Evolutionary conservation across 2,329 filamentous ascomycete species (phyloP).

Genomic region (Aspergillus fijiensis): DNA sequence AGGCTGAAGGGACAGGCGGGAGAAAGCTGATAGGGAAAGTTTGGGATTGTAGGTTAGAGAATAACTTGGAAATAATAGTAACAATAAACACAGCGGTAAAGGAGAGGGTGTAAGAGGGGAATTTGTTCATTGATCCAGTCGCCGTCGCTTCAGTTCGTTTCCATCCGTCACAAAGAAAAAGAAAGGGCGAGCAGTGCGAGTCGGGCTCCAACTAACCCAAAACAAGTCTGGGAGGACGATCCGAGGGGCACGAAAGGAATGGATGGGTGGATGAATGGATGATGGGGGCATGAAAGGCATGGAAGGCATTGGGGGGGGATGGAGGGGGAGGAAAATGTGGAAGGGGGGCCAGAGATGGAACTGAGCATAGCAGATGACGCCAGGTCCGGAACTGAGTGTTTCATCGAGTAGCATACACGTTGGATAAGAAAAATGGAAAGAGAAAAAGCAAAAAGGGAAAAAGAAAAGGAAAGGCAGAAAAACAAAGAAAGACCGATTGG

Average conservation of each 20-base stretch:
- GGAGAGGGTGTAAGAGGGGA: background rate
- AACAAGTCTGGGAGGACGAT: constrained; percentile 2
- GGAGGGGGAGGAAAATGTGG: constrained; percentile 11
- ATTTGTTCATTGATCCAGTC: background rate
- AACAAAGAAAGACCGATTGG: background rate
- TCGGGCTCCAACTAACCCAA: background rate
- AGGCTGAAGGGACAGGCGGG: constrained; percentile 7
- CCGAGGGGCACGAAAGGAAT: constrained; percentile 6
- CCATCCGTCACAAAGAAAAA: background rate
- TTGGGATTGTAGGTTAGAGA: background rate
- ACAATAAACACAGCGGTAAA: background rate
- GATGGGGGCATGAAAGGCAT: too few relatives aligned
- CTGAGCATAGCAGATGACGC: constrained; percentile 17
- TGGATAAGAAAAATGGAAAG: background rate
- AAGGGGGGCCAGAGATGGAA: constrained; percentile 11
- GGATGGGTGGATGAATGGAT: constrained; percentile 1
- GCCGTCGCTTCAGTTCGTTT: background rate
- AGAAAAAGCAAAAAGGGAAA: background rate
- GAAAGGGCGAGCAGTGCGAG: constrained; percentile 6
- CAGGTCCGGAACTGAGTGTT: constrained; percentile 8
- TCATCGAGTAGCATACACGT: background rate
- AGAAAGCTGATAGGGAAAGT: constrained; percentile 1
- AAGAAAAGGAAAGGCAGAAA: background rate
- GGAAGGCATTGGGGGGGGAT: too few relatives aligned
- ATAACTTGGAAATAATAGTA: background rate